Evolutionary conservation across 2,329 filamentous ascomycete species (phyloP).

Genomic region (Nakataea oryzae): DNA sequence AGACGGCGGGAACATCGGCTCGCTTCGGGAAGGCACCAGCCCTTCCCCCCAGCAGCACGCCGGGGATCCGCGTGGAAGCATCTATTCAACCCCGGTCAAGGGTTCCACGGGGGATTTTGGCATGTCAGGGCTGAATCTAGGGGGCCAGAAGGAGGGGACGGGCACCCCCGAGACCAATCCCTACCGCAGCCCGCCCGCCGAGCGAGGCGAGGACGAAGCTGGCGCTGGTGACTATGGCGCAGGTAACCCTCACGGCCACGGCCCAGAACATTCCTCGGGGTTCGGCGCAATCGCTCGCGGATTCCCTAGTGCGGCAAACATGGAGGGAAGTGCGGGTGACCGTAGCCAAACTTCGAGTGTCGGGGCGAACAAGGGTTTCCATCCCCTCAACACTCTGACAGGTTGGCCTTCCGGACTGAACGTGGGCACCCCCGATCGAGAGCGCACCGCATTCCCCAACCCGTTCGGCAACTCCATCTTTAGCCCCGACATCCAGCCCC

Average conservation of each 20-base stretch:
- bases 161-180: constrained; percentile 94
- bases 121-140: constrained; percentile 49
- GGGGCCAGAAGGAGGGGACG: constrained; percentile 47
- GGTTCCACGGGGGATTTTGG: constrained; percentile 48
- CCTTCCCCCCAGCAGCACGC: constrained; percentile 23
- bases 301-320: constrained; percentile 32
- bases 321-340: constrained; percentile 58
- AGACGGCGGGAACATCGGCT: constrained; percentile 39
- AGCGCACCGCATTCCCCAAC: constrained; percentile 41
- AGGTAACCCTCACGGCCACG: constrained; percentile 36
- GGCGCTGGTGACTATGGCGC: constrained; percentile 32
- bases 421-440: constrained; percentile 57
- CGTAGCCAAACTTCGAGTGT: constrained; percentile 89
- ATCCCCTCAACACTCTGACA: constrained; percentile 47
- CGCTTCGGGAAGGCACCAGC: constrained; percentile 63
- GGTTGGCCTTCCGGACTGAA: constrained; percentile 51
- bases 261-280: constrained; percentile 30
- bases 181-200: constrained; percentile 80
- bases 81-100: constrained; percentile 45
- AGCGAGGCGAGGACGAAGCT: constrained; percentile 41
- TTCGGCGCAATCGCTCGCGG: constrained; percentile 47
- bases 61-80: constrained; percentile 21
- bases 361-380: constrained; percentile 60
- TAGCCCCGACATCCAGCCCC: constrained; percentile 70
- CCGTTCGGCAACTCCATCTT: constrained; percentile 75